Evolutionary conservation across 2,329 filamentous ascomycete genomes (phyloP), one percentile per base, ranked within the genome.

Genomic region (Claviceps spartinae): DNA sequence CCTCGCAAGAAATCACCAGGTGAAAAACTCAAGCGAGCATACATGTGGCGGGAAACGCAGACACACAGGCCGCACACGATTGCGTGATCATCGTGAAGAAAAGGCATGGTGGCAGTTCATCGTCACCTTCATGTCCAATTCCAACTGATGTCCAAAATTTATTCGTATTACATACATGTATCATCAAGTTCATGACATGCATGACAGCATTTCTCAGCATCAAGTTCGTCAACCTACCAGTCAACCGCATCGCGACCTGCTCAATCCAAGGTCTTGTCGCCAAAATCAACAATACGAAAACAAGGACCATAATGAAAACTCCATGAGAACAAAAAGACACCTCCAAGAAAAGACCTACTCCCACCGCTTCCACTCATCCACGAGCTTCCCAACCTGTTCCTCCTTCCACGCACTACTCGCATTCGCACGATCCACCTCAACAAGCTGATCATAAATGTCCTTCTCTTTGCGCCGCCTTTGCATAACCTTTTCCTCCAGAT

Each of bases 391-490:
- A 52, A 67, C 67, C 60, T 76, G 71, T 16, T 67, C 63, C 4
- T 71, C 67, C 3, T 67, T 65, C 69, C 70, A 67, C 9, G 63
- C 61, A 44, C 66, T 61, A 4, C 65, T 64, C 13, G 64, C 59
- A n/a, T 61, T 57, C 41, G 58, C 63, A 50, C 62, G 63, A 43
- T 72, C 66, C 50, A 77, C 58, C 54, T 67, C 66, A 41, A 69
- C 64, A 52, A 81, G 69, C 57, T 77, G 72, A 44, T 76, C 75
- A 46, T 79, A 71, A 52, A 83, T 78, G 45, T 79, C 73, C 14
- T 72, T 66, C 62, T 87, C 82, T 44, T 81, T 75, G 3, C 74
- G 72, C 58, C 77, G 73, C 58, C 82, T 72, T 58, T 85, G 79
- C 47, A 76, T 69, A 37, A 82, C 70, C 59, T 77, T 79, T 22